Evolutionary conservation across 768 basidiomycete species (phyloP).

Genomic region (Tremella yokohamensis): DNA sequence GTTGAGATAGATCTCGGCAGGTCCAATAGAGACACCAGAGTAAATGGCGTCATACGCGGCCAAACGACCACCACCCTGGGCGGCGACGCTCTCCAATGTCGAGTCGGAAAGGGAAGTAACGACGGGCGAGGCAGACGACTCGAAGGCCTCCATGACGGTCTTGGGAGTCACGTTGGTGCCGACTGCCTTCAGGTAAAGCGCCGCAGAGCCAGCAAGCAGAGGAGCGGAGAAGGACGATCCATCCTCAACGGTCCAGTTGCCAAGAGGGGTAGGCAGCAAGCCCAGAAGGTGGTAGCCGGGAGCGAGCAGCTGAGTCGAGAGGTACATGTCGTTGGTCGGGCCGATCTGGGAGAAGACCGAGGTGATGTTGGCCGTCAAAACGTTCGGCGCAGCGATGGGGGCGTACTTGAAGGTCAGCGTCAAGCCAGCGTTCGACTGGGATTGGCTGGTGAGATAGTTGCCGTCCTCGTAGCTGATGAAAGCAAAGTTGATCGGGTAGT

Average conservation of each 20-base stretch:
- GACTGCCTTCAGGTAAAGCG: slow-evolving; percentile 47
- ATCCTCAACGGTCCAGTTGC: slow-evolving; percentile 32
- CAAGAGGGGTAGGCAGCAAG: slow-evolving; percentile 24
- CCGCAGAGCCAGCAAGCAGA: slow-evolving; percentile 48
- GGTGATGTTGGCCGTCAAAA: slow-evolving; percentile 58
- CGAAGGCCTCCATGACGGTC: slow-evolving; percentile 32
- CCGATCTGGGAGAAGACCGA: slow-evolving; percentile 61
- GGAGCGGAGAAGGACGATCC: slow-evolving; percentile 39
- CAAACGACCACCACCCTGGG: slow-evolving; percentile 51
- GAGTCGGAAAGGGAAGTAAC: slow-evolving; percentile 28
- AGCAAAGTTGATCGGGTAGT: slow-evolving; percentile 39
- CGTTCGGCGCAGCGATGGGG: slow-evolving; percentile 55
- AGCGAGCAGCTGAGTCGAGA: slow-evolving; percentile 59
- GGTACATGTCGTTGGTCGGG: slow-evolving; percentile 58
- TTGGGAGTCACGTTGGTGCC: slow-evolving; percentile 27
- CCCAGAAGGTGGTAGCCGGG: slow-evolving; percentile 53
- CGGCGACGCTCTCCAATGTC: slow-evolving; percentile 38
- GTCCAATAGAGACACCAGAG: slow-evolving; percentile 58
- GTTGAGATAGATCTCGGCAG: slow-evolving; percentile 62
- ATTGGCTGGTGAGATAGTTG: slow-evolving; percentile 34
- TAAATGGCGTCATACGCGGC: slow-evolving; percentile 62
- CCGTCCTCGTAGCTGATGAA: slow-evolving; percentile 43
- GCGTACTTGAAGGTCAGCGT: slow-evolving; percentile 41
- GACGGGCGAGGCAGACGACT: slow-evolving; percentile 35
- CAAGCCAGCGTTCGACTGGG: slow-evolving; percentile 21